Evolutionary conservation across 2,329 filamentous ascomycete genomes (phyloP).

Genomic region (Phoma herbarum): DNA sequence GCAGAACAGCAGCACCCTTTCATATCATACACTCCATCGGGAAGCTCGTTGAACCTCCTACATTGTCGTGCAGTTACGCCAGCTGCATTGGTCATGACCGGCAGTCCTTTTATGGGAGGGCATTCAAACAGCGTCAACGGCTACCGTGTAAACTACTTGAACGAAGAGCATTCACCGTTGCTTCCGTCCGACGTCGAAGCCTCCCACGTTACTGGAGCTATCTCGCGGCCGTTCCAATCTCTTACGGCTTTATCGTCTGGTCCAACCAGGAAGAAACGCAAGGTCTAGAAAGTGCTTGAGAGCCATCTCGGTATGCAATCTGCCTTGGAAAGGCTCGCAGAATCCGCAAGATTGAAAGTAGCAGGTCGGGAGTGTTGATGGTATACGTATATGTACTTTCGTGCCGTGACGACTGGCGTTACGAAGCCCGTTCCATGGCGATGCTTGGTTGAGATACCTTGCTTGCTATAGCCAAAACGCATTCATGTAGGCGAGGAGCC

Average conservation of each 20-base stretch:
- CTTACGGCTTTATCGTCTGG: neutral
- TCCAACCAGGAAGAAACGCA: constrained; percentile 12
- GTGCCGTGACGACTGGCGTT: neutral
- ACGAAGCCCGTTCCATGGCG: neutral
- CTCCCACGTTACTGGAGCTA: neutral
- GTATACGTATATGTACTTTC: neutral
- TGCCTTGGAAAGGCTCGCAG: neutral
- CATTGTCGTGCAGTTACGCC: neutral
- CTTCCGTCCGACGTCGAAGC: neutral
- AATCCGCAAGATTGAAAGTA: neutral
- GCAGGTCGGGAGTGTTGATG: neutral
- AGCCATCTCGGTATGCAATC: neutral
- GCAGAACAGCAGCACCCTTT: constrained; percentile 23
- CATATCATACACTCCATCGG: neutral
- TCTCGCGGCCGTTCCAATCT: neutral
- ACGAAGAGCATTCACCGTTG: neutral
- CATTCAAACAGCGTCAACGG: too few species aligned
- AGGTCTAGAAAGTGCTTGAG: constrained; percentile 2
- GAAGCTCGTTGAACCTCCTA: neutral
- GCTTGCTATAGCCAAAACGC: neutral
- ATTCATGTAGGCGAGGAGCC: neutral
- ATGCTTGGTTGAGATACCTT: neutral
- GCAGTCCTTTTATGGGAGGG: neutral
- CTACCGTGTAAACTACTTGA: neutral
- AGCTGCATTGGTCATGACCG: neutral